A percentile compares a stretch with the other conserved stretches of the same genome.
Evolutionary conservation across 1,139 yeast species (phyloP).

Genomic region (Candida freyschussii): DNA sequence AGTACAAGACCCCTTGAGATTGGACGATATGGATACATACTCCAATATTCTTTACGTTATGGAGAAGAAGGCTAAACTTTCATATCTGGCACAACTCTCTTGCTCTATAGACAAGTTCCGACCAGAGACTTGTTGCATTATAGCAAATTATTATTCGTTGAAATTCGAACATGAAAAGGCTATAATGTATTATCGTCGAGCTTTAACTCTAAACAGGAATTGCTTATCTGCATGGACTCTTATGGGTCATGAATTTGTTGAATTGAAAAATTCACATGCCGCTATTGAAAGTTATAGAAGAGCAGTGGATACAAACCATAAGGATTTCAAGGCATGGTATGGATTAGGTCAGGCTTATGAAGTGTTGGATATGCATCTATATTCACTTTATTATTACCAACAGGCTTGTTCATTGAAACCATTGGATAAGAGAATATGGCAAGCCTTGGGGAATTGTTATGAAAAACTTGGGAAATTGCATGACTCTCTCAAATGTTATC

Average conservation of each 20-base stretch:
- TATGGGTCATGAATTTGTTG: constrained; percentile 99
- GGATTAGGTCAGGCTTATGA: constrained; percentile 98
- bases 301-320: constrained; percentile 81
- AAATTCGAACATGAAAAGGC: constrained; percentile 94
- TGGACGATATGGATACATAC: constrained; percentile 88
- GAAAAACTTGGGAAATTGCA: constrained; percentile 62
- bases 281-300: constrained; percentile 94
- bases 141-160: constrained; percentile 90
- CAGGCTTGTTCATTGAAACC: constrained; percentile 88
- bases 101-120: constrained; percentile 79
- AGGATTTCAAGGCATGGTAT: constrained; percentile 97
- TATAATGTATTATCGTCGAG: constrained; percentile 86
- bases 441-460: constrained; percentile 86
- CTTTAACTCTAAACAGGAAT: constrained; percentile 72
- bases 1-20: constrained; percentile 72
- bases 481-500: constrained; percentile 41
- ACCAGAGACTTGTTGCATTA: constrained; percentile 92
- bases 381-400: constrained; percentile 89
- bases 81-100: constrained; percentile 83
- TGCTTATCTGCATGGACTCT: constrained; percentile 95
- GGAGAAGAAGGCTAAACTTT: constrained; percentile 81
- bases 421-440: constrained; percentile 93
- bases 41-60: constrained; percentile 92
- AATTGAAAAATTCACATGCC: constrained; percentile 92
- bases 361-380: constrained; percentile 90